Conservation (phyloP, 2,329 filamentous ascomycete genomes). For the Geosmithia morbida region DNA sequence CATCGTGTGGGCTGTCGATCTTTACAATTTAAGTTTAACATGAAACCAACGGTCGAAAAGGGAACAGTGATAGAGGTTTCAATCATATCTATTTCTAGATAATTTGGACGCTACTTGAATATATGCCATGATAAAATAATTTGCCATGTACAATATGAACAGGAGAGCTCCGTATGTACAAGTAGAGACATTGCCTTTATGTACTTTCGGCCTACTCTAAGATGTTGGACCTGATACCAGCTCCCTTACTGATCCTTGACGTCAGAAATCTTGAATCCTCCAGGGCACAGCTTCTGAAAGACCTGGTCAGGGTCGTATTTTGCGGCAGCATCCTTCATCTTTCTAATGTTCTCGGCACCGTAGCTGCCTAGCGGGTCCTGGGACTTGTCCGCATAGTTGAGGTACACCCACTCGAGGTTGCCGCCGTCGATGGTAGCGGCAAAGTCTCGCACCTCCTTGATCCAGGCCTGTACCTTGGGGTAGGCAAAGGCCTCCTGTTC, state of each 20-base stretch:
- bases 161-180: too few species aligned
- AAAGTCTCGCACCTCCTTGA: conserved; percentile 2
- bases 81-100: too few species aligned
- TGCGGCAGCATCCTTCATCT: conserved; percentile 6
- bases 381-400: conserved; percentile 7
- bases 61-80: too few species aligned
- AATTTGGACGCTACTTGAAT: too few species aligned
- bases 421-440: conserved; percentile 2
- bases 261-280: conserved; percentile 1
- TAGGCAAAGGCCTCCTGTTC: conserved; percentile 1
- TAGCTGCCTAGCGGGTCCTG: conserved; percentile 8
- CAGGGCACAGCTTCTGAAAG: conserved; percentile 2
- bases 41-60: too few species aligned
- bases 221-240: too few species aligned
- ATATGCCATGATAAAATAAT: too few species aligned
- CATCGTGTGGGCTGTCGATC: too few species aligned
- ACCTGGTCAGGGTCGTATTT: conserved; percentile 4
- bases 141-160: too few species aligned
- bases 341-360: conserved; percentile 7
- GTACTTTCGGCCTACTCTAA: too few species aligned
- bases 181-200: too few species aligned
- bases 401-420: neutral
- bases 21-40: too few species aligned
- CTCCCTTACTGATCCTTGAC: neutral
- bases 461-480: neutral